phyloP scores from a whole-genome alignment of 305 asterid genomes.

The Nicotiana rustica region DNA sequence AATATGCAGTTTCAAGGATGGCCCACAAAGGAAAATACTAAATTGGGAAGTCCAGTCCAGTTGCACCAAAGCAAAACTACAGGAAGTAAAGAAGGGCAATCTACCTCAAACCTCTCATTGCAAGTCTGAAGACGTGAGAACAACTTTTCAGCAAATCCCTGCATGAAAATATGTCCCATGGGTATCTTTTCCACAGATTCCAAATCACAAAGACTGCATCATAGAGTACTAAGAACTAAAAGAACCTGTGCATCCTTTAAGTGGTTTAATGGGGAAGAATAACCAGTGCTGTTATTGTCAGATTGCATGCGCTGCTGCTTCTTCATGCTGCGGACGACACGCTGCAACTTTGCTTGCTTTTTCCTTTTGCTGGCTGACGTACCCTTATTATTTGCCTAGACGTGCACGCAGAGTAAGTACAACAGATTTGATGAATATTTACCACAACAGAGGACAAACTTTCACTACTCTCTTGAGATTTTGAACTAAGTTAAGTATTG shows the following conservation, averaged over 20 bases:
- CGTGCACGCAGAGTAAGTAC: conserved; percentile 36
- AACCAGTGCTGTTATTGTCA: conserved; percentile 59
- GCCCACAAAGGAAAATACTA: neutral
- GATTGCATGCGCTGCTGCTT: conserved; percentile 86
- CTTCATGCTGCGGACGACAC: conserved; percentile 86
- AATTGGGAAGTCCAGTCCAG: neutral
- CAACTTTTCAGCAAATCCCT: conserved; percentile 94
- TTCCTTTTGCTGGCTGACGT: conserved; percentile 95
- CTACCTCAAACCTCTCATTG: conserved; percentile 86
- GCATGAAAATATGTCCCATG: conserved; percentile 41
- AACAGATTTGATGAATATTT: conserved; percentile 19
- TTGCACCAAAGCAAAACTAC: neutral
- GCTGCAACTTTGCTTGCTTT: conserved; percentile 94
- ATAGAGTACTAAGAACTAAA: conserved; percentile 14
- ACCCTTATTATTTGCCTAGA: conserved; percentile 89
- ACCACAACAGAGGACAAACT: conserved; percentile 20
- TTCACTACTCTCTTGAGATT: neutral
- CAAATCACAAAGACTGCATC: conserved; percentile 36
- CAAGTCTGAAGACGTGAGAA: conserved; percentile 79
- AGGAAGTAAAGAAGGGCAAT: conserved; percentile 20
- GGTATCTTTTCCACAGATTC: conserved; percentile 20
- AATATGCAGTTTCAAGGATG: conserved; percentile 11
- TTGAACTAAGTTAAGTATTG: conserved; percentile 10
- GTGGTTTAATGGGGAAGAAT: conserved; percentile 88
- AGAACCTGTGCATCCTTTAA: conserved; percentile 93